A percentile compares a stretch with the other conserved stretches of the same genome.
Conservation (phyloP, 495 filamentous ascomycete species). For the Entonaema liquescens region DNA sequence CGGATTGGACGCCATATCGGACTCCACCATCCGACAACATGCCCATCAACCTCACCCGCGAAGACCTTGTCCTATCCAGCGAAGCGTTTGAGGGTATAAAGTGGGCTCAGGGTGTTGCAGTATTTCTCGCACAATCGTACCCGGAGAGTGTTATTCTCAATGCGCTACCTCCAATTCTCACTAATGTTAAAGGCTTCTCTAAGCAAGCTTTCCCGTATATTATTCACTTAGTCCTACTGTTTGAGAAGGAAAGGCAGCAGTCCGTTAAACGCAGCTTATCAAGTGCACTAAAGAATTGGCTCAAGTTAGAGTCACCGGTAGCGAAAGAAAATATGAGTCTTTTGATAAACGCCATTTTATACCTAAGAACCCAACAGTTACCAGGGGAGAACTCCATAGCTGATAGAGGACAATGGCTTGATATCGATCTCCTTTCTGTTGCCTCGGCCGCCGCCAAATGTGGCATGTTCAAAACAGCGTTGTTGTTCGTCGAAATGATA, state of each 20-base stretch:
- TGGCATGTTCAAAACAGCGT: slow-evolving; percentile 84
- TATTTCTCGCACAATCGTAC: slow-evolving; percentile 67
- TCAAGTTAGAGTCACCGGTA: slow-evolving; percentile 50
- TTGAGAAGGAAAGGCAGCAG: slow-evolving; percentile 58
- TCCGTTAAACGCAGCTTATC: slow-evolving; percentile 60
- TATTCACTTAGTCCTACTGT: slow-evolving; percentile 77
- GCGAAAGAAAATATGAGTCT: slow-evolving; percentile 62
- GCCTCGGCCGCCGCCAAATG: slow-evolving; percentile 81
- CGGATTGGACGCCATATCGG: slow-evolving; percentile 59
- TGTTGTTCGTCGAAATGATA: slow-evolving; percentile 82
- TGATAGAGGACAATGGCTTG: slow-evolving; percentile 85
- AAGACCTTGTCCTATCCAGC: slow-evolving; percentile 45
- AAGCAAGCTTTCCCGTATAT: slow-evolving; percentile 78
- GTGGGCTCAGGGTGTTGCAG: slow-evolving; percentile 73
- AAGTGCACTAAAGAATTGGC: slow-evolving; percentile 59
- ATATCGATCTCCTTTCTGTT: slow-evolving; percentile 76
- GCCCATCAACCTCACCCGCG: slow-evolving; percentile 26
- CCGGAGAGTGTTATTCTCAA: slow-evolving; percentile 71
- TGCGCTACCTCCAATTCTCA: slow-evolving; percentile 68
- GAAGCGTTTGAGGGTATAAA: slow-evolving; percentile 48
- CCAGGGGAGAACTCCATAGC: slow-evolving; percentile 77
- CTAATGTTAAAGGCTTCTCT: slow-evolving; percentile 70
- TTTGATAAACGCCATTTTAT: slow-evolving; percentile 83
- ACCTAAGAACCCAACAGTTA: slow-evolving; percentile 82
- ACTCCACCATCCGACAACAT: slow-evolving; percentile 56